Conservation (phyloP, 805 yeast genomes). For the Wickerhamomyces rabaulensis region DNA sequence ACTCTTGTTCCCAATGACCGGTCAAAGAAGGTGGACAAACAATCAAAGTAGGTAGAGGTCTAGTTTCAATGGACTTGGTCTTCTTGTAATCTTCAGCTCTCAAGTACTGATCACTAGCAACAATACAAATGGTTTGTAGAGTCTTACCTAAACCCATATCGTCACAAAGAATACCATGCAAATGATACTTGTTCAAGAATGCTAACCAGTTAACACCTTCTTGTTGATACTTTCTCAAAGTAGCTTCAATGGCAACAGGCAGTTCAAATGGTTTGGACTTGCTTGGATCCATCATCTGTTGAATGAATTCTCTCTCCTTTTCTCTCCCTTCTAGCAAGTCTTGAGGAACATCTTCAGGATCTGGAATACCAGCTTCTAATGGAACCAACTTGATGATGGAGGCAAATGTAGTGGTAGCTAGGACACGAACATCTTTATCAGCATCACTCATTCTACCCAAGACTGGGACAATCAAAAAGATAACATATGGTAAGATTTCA, state of each 20-base stretch:
- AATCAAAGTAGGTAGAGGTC: conserved; percentile 78
- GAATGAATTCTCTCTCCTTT: conserved; percentile 87
- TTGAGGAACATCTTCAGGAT: conserved; percentile 85
- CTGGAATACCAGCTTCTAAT: conserved; percentile 94
- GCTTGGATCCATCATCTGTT: conserved; percentile 96
- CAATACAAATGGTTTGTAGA: conserved; percentile 92
- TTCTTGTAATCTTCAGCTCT: conserved; percentile 63
- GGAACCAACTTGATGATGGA: conserved; percentile 94
- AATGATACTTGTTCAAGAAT: conserved; percentile 86
- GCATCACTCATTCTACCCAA: conserved; percentile 98
- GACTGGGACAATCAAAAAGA: conserved; percentile 92
- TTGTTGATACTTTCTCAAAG: conserved; percentile 90
- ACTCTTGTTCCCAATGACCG: conserved; percentile 98
- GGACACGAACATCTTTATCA: conserved; percentile 76
- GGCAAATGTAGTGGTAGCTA: conserved; percentile 96
- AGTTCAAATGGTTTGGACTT: conserved; percentile 82
- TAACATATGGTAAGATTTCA: conserved; percentile 87
- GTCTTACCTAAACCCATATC: conserved; percentile 99
- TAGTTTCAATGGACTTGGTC: conserved; percentile 57
- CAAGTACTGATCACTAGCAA: conserved; percentile 90
- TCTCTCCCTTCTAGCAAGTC: conserved; percentile 85
- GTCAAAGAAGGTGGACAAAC: conserved; percentile 97
- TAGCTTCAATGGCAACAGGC: conserved; percentile 90
- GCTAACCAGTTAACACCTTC: conserved; percentile 99
- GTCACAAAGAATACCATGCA: conserved; percentile 97